These are phyloP conservation scores for Elsinoe australis DNA, from an alignment of 2,329 filamentous ascomycete species.

Conservation along the genomic window DNA sequence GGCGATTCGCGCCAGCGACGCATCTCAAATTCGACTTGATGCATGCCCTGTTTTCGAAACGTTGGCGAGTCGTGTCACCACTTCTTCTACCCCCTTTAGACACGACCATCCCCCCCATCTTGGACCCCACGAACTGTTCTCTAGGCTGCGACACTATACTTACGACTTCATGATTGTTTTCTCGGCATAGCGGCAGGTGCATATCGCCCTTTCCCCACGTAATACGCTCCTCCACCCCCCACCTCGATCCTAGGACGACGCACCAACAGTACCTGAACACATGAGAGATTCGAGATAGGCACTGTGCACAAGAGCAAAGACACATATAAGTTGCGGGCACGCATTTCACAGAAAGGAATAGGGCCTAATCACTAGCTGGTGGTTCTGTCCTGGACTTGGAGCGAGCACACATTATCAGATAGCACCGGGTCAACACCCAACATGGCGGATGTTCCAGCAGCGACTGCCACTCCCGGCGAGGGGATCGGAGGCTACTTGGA, in stretches of 20 bases:
- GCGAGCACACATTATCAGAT: no score
- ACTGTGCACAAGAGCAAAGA: no score
- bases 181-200: conserved; percentile 8
- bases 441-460: conserved; percentile 6
- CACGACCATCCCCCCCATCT: no score
- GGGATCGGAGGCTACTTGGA: neutral
- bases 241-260: neutral
- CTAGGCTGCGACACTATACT: neutral
- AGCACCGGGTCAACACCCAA: neutral
- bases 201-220: neutral
- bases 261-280: neutral
- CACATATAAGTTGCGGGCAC: no score
- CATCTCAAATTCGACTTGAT: neutral
- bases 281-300: no score
- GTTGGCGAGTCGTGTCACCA: neutral
- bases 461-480: neutral
- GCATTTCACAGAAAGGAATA: no score
- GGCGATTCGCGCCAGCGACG: neutral
- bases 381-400: no score
- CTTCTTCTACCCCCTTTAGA: no score
- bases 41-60: neutral
- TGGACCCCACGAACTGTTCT: no score
- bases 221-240: no score
- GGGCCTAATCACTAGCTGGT: no score
- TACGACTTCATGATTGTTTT: conserved; percentile 7